Base-by-base conservation (phyloP, 352 stramenopile species). In the Aphanomyces stellatus region DNA sequence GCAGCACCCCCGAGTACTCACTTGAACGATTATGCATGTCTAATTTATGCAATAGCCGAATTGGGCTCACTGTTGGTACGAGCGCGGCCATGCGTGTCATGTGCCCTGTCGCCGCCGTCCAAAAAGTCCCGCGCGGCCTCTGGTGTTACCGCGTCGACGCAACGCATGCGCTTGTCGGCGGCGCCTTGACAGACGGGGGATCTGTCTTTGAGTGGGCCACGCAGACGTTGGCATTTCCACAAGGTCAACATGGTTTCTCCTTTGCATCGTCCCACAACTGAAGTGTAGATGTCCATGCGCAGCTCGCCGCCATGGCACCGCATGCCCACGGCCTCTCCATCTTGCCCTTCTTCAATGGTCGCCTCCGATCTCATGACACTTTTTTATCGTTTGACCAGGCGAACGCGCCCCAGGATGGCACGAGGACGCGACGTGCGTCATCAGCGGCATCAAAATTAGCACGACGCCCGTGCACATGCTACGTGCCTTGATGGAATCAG, bases 101-200 rank as follows among this genome's bases (percentile, higher is more conserved):
- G 51, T 48, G 98, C n/a, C 62, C 66, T 3, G 49, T 75, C 15
- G 65, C 75, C 11, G 56, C 62, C 25, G 82, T 93, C 71, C 75
- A 72, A 6, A 88, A 85, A 56, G 88, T 97, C 34, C 89, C 90
- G 10, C 84, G 82, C 30, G 95, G 95, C 3, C 74, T 98, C 17
- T 98, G 94, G 84, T 98, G 92, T 74, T 98, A 98, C 72, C 86
- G 92, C 35, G 87, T 98, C 40, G 75, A 93, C 55, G 75, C 79
- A 24, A 71, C 90, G 35, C 79, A 88, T 24, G 69, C 98, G 53
- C 69, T 98, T 63, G 71, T 98, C 0, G 95, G 95, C n/a, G 95
- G 93, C 27, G 95, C 95, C 0, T 75, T 98, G n/a, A 98, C 92
- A 34, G 95, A 98, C 75, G 95, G 95, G n/a, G 95, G 93, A n/a